A percentile compares a stretch with the other conserved stretches of the same genome.
These are phyloP conservation scores for Microascus cirrosus DNA, from an alignment of 2,329 filamentous ascomycete species.

Conservation along the genomic window DNA sequence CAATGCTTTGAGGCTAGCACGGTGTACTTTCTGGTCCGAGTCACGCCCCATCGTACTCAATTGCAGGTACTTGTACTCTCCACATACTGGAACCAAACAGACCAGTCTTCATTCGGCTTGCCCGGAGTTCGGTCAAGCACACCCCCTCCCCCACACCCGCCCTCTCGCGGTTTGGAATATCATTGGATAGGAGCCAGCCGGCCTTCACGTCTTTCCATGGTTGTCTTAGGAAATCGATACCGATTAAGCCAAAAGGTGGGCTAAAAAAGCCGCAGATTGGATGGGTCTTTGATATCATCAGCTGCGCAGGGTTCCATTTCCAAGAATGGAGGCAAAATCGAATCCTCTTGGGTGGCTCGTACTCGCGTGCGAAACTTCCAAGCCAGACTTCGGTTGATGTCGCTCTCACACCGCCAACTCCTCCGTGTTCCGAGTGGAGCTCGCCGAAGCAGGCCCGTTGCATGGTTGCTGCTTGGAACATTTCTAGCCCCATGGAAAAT, in stretches of 20 bases:
- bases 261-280: not conserved
- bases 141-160: not conserved
- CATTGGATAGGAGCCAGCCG: not conserved
- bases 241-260: not conserved
- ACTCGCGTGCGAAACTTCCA: not conserved
- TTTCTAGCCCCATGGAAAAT: not conserved
- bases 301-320: not conserved
- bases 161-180: not conserved
- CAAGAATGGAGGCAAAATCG: not conserved
- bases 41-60: too few species aligned
- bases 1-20: not conserved
- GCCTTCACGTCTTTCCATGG: not conserved
- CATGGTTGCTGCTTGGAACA: not conserved
- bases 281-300: not conserved
- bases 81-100: not conserved
- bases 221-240: not conserved
- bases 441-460: not conserved
- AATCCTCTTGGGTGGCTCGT: not conserved
- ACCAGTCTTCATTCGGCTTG: not conserved
- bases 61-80: not conserved
- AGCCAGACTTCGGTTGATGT: not conserved
- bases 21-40: not conserved
- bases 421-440: not conserved
- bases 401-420: not conserved
- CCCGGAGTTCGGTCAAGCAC: not conserved